Evolutionary conservation across 345 rosid species (phyloP).

Genomic region (Adansonia digitata): DNA sequence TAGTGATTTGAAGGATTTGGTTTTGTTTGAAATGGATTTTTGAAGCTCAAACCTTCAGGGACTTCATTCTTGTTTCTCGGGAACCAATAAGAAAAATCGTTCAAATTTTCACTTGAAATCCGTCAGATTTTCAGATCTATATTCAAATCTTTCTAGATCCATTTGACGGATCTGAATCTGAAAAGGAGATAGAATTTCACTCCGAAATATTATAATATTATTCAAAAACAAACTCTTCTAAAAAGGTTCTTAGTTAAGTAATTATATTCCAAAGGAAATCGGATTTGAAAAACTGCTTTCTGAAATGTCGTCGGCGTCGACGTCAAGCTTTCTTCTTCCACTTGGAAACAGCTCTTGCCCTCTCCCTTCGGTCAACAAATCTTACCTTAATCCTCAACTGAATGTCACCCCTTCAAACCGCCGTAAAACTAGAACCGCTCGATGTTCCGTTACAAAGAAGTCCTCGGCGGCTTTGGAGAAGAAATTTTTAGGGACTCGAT

Average conservation of each 20-base stretch:
- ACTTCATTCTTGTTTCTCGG: not conserved
- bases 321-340: constrained; percentile 38
- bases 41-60: not conserved
- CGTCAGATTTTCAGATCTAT: not conserved
- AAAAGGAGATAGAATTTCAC: not conserved
- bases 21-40: not conserved
- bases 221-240: not conserved
- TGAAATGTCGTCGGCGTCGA: constrained; percentile 52
- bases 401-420: constrained; percentile 24
- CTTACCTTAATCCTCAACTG: constrained; percentile 34
- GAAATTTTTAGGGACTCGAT: constrained; percentile 45
- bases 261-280: not conserved
- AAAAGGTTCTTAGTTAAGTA: not conserved
- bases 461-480: constrained; percentile 30
- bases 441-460: constrained; percentile 34
- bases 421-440: constrained; percentile 19
- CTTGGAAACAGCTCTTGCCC: constrained; percentile 25
- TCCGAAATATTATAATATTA: not conserved
- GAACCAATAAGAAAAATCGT: not conserved
- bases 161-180: not conserved
- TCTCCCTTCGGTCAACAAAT: constrained; percentile 23
- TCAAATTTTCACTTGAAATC: not conserved
- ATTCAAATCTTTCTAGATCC: not conserved
- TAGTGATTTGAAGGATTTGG: not conserved
- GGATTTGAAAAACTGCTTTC: not conserved